Percentiles rank a stretch among this genome's conserved stretches.
Conservation (phyloP, 768 basidiomycete species). For the Glaciozyma martinii region DNA sequence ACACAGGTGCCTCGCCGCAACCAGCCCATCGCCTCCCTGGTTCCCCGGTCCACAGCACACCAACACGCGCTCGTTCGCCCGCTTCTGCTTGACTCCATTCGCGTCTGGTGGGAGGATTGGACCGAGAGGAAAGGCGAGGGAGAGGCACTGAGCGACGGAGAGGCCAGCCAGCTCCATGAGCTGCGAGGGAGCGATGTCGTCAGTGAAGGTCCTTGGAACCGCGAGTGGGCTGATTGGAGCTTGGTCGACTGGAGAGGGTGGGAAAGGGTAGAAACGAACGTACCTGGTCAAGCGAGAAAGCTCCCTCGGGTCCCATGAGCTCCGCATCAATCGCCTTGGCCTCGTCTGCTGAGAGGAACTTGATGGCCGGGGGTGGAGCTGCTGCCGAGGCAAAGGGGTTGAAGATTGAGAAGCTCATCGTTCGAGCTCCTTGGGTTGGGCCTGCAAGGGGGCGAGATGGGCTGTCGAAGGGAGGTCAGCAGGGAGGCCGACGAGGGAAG, state of each 20-base stretch:
- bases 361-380: neutral
- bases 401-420: neutral
- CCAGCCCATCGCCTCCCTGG: slow-evolving; percentile 92
- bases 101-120: slow-evolving; percentile 17
- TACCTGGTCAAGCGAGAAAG: slow-evolving; percentile 89
- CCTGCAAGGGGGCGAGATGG: neutral
- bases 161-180: slow-evolving; percentile 95
- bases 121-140: slow-evolving; percentile 57
- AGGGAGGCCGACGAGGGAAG: neutral
- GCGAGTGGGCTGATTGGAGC: neutral
- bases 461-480: neutral
- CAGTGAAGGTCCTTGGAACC: neutral
- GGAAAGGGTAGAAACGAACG: slow-evolving; percentile 2
- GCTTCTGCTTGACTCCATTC: slow-evolving; percentile 39
- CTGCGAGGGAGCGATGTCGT: slow-evolving; percentile 42
- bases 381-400: neutral
- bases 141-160: slow-evolving; percentile 80
- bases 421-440: neutral
- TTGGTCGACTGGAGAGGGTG: neutral
- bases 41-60: slow-evolving; percentile 97
- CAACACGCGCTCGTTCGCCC: slow-evolving; percentile 63
- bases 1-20: slow-evolving; percentile 91
- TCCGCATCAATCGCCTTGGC: slow-evolving; percentile 75
- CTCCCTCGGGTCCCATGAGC: slow-evolving; percentile 72
- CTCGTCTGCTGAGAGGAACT: slow-evolving; percentile 20